Evolutionary conservation across 1,139 yeast genomes (phyloP).

Genomic region (Diutina ranongensis): DNA sequence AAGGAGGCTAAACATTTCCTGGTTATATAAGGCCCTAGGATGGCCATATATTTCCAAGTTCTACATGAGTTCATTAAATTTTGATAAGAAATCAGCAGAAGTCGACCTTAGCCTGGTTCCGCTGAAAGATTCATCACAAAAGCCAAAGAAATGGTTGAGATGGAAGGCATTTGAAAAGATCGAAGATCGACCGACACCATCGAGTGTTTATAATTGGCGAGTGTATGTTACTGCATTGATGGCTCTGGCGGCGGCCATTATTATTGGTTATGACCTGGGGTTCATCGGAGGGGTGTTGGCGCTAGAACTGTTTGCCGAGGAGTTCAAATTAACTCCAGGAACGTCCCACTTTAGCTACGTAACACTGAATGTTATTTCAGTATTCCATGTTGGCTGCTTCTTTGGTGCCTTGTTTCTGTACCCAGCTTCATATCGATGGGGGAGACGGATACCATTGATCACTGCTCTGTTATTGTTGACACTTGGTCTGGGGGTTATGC

Average conservation of each 20-base stretch:
- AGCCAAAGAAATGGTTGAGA: not conserved
- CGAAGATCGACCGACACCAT: constrained; percentile 31
- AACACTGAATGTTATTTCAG: constrained; percentile 28
- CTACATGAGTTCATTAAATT: not conserved
- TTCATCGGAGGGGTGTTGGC: constrained; percentile 34
- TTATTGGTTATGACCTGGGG: constrained; percentile 30
- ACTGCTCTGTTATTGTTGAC: constrained; percentile 25
- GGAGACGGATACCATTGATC: constrained; percentile 25
- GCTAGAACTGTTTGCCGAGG: constrained; percentile 22
- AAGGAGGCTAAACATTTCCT: not conserved
- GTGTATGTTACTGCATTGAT: constrained; percentile 26
- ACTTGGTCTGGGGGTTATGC: constrained; percentile 29
- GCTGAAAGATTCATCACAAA: not conserved
- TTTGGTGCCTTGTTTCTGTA: constrained; percentile 34
- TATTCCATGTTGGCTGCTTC: constrained; percentile 37
- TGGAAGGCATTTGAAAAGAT: constrained; percentile 20
- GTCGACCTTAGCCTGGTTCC: not conserved
- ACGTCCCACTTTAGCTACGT: constrained; percentile 15
- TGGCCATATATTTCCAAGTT: not conserved
- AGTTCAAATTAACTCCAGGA: constrained; percentile 19
- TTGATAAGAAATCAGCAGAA: not conserved
- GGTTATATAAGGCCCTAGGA: not conserved
- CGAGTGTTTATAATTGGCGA: constrained; percentile 25
- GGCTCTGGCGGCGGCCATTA: constrained; percentile 21
- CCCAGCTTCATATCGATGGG: constrained; percentile 27